Percentiles rank a stretch among this genome's conserved stretches.
Evolutionary conservation across 495 filamentous ascomycete species (phyloP).

Genomic region (Aspergillus heteromorphus): DNA sequence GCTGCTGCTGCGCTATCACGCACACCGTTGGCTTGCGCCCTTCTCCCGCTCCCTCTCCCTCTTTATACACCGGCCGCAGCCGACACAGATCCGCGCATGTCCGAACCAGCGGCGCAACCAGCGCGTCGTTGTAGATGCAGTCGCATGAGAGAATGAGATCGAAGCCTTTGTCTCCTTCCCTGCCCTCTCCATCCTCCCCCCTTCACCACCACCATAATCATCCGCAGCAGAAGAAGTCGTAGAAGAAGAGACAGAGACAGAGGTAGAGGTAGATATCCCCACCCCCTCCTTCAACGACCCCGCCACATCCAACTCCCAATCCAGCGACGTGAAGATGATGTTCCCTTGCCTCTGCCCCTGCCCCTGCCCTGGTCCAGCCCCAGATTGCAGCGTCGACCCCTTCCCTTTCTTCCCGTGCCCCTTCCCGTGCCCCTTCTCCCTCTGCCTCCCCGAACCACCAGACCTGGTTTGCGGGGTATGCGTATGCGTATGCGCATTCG

Average conservation of each 20-base stretch:
- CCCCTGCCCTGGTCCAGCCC: background rate
- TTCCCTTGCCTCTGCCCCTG: constrained; percentile 7
- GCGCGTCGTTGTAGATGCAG: constrained; percentile 83
- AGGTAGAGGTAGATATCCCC: too few relatives aligned
- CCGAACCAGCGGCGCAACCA: constrained; percentile 76
- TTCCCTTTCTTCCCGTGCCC: background rate
- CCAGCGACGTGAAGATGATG: constrained; percentile 38
- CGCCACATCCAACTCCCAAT: constrained; percentile 42
- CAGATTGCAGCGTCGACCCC: too few relatives aligned
- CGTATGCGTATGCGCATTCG: constrained; percentile 41
- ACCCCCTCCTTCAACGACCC: constrained; percentile 23
- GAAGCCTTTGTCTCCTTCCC: constrained; percentile 30
- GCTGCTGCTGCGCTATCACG: constrained; percentile 79
- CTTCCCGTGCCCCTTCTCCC: background rate
- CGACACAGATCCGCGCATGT: constrained; percentile 76
- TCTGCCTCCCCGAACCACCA: constrained; percentile 19
- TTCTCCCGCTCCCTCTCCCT: background rate
- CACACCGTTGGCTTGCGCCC: constrained; percentile 50
- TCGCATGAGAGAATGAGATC: constrained; percentile 76
- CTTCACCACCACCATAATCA: too few relatives aligned
- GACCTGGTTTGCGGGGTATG: constrained; percentile 9
- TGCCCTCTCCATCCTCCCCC: constrained; percentile 5
- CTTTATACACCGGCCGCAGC: constrained; percentile 36
- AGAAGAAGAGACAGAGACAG: constrained; percentile 2
- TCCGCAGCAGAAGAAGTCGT: too few relatives aligned